Conservation (phyloP, 1,139 yeast genomes). For the Pichia sp. region DNA sequence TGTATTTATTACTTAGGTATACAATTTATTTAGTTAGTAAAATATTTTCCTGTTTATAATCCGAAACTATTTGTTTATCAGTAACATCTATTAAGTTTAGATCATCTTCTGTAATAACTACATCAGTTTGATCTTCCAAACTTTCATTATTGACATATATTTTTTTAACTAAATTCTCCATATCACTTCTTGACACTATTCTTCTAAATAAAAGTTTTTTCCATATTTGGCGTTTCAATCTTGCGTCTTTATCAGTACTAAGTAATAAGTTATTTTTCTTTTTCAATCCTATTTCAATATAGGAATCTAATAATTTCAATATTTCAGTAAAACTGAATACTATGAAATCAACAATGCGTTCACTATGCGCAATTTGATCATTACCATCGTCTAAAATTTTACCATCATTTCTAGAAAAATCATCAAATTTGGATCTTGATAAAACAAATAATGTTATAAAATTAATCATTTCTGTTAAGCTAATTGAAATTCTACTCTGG, state of each 20-base stretch:
- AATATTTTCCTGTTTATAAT: not conserved
- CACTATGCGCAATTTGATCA: not conserved
- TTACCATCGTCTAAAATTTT: not conserved
- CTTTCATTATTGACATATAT: not conserved
- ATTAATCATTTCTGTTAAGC: constrained; percentile 2
- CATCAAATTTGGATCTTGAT: not conserved
- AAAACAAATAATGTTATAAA: constrained; percentile 1
- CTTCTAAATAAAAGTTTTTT: constrained; percentile 6
- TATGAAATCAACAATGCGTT: not conserved
- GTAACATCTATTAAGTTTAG: not conserved
- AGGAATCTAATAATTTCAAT: not conserved
- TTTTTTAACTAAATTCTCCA: not conserved
- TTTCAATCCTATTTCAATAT: not conserved
- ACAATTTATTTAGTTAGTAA: not conserved
- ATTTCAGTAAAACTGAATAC: not conserved
- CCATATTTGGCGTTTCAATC: not conserved
- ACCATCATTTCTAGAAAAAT: not conserved
- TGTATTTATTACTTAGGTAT: not conserved
- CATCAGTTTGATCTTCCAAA: not conserved
- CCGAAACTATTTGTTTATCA: not conserved
- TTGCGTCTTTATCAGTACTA: not conserved
- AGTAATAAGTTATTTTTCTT: not conserved
- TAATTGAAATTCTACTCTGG: not conserved
- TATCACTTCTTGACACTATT: not conserved
- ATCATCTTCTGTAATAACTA: not conserved